A percentile compares a stretch with the other conserved stretches of the same genome.
Evolutionary conservation across 176 grass and related monocot genomes (phyloP).

Genomic region (Avena insularis): DNA sequence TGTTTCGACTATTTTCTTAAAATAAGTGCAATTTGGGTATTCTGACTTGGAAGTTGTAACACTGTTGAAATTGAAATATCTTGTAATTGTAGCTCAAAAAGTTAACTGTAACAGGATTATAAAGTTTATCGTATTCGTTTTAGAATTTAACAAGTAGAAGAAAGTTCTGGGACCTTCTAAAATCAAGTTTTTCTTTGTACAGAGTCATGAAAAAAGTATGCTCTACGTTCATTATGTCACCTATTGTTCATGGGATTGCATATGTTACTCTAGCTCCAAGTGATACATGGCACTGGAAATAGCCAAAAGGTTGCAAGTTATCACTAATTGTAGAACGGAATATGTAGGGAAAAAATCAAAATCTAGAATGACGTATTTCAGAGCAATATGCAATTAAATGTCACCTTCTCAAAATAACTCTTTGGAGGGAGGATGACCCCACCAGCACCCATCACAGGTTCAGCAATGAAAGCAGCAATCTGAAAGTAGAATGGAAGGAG

Average conservation of each 20-base stretch:
- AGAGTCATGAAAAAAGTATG: too few relatives aligned
- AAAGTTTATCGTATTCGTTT: background rate
- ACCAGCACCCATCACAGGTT: slow-evolving; percentile 96
- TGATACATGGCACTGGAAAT: too few relatives aligned
- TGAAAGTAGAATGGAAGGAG: slow-evolving; percentile 30
- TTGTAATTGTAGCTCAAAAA: background rate
- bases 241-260: too few relatives aligned
- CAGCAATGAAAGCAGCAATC: slow-evolving; percentile 99
- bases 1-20: slow-evolving; percentile 5
- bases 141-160: background rate
- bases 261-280: too few relatives aligned
- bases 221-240: too few relatives aligned
- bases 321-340: too few relatives aligned
- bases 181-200: background rate
- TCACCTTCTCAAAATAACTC: slow-evolving; percentile 94
- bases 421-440: slow-evolving; percentile 94
- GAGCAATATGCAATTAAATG: too few relatives aligned
- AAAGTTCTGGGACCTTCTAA: background rate
- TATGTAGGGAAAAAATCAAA: too few relatives aligned
- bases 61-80: background rate
- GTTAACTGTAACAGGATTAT: background rate
- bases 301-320: too few relatives aligned
- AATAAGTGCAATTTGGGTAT: background rate
- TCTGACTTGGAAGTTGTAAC: background rate
- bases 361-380: too few relatives aligned